Conservation (phyloP, 2,329 filamentous ascomycete genomes). For the Apiospora sp. region DNA sequence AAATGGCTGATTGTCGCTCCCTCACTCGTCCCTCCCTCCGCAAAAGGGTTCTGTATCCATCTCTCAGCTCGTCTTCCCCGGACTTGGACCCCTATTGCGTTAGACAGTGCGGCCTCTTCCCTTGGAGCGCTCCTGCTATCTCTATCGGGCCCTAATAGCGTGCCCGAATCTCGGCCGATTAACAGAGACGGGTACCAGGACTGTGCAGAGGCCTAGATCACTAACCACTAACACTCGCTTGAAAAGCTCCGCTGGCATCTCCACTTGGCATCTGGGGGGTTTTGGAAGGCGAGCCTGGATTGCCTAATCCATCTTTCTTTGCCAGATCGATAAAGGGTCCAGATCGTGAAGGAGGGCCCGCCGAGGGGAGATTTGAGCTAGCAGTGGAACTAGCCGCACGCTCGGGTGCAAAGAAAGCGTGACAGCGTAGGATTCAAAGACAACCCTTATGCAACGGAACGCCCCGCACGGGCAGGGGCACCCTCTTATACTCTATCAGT, state of each 20-base stretch:
- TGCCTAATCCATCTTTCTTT: not conserved
- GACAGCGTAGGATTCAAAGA: not conserved
- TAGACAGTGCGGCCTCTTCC: not conserved
- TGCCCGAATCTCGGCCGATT: not conserved
- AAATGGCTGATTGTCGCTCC: not conserved
- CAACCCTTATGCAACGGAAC: not conserved
- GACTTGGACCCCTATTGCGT: not conserved
- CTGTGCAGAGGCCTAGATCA: not conserved
- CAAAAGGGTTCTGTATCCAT: not conserved
- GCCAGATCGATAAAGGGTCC: not conserved
- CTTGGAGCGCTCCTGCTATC: not conserved
- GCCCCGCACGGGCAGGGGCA: not conserved
- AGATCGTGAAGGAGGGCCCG: slow-evolving; percentile 5
- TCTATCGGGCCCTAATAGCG: not conserved
- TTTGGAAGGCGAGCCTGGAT: not conserved
- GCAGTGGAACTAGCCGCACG: not conserved
- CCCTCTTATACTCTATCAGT: not conserved
- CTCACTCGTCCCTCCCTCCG: not conserved
- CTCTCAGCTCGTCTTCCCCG: not conserved
- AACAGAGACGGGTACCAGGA: not conserved
- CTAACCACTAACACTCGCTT: not conserved
- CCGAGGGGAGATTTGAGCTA: not conserved
- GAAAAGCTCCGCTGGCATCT: not conserved
- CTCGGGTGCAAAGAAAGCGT: not conserved
- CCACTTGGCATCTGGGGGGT: not conserved